Base-by-base conservation (phyloP, 164 flowering plant species). In the Stephania cephalantha region DNA sequence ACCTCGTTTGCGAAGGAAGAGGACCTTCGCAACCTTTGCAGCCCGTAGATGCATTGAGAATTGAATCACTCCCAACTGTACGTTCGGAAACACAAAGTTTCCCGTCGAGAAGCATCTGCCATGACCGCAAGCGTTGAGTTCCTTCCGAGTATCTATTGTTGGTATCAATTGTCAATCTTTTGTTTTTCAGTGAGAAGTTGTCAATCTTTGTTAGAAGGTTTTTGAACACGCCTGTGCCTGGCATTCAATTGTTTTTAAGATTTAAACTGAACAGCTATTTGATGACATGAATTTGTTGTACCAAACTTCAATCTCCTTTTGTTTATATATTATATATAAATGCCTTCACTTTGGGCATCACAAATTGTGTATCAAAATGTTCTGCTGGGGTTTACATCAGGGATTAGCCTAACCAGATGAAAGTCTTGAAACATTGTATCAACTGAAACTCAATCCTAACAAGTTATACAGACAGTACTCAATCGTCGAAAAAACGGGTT, bases 1-100 rank as follows among this genome's bases (percentile, higher is more conserved):
- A 74, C 55, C 68, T 80, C 81, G 68, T 86, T 71, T 61, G 87
- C 85, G 53, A 84, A 77, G 68, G 82, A 83, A 61, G 82, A 84
- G 5, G 83, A 84, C 71, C 81, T 86, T 63, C 77, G 67, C 68
- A 81, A 84, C 29, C 83, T 86, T 35, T 71, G 81, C 78, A 80
- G 73, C 70, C 84, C 85, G 1, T 83, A 35, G 45, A 15, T 15
- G 31, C 17, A 68, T 68, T 30, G 45, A 68, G 5, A 69, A 45
- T 18, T 5, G 12, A 4, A 2, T 6, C 55, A 8, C 55, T 15
- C 55, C 48, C 71, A 3, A 2, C 50, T 17, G 2, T 44, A 7
- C n/a, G 13, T 9, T 11, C 50, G 7, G 7, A 7, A 17, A 5
- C 20, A 42, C 17, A 42, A 42, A 69, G 45, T 69, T 15, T 69